These are phyloP conservation scores for Phlebiopsis flavidoalba DNA, from an alignment of 768 basidiomycete genomes.

Conservation along the genomic window DNA sequence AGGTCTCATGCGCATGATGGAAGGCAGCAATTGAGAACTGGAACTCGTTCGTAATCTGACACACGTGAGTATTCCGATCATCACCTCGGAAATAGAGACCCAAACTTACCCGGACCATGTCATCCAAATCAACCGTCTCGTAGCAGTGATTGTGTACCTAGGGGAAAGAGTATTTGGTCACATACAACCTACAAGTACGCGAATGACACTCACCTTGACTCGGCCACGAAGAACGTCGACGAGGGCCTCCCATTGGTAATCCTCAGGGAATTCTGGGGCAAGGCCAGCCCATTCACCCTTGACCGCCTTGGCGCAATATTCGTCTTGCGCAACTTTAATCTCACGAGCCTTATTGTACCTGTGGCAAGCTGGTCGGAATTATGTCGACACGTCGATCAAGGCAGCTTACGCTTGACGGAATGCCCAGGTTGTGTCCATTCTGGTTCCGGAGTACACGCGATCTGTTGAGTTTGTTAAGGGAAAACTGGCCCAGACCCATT, in stretches of 20 bases:
- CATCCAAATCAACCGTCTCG: conserved; percentile 64
- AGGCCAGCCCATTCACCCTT: conserved; percentile 43
- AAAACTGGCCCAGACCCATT: neutral
- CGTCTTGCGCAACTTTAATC: conserved; percentile 64
- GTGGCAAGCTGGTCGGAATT: conserved; percentile 18
- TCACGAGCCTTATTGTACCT: conserved; percentile 63
- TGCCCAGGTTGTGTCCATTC: conserved; percentile 68
- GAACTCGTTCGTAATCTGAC: conserved; percentile 87
- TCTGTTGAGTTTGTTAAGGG: conserved; percentile 15
- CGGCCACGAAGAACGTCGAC: conserved; percentile 75
- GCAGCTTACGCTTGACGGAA: conserved; percentile 56
- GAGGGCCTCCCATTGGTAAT: conserved; percentile 73
- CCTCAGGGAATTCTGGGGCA: conserved; percentile 55
- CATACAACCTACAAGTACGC: neutral
- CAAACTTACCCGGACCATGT: conserved; percentile 27
- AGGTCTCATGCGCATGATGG: conserved; percentile 87
- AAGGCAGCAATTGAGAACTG: conserved; percentile 77
- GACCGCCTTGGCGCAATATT: conserved; percentile 50
- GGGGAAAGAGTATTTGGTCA: neutral
- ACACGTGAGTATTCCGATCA: neutral
- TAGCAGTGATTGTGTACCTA: conserved; percentile 56
- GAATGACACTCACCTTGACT: conserved; percentile 50
- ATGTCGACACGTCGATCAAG: conserved; percentile 14
- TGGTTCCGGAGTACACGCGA: conserved; percentile 28
- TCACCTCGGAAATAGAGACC: neutral